Evolutionary conservation across 345 rosid genomes (phyloP).

Genomic region (Bretschneidera sinensis): DNA sequence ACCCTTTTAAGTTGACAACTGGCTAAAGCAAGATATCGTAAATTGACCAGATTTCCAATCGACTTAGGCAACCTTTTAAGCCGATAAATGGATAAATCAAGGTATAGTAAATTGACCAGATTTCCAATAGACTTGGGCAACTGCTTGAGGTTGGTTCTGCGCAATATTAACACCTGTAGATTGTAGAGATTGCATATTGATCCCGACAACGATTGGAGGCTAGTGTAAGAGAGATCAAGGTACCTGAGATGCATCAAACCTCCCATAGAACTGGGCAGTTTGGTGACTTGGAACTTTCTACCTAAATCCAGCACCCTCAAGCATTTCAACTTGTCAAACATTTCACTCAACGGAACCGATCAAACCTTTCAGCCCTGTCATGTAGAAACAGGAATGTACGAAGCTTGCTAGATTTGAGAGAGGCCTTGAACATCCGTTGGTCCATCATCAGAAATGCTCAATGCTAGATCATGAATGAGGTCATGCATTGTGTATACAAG

Average conservation of each 20-base stretch:
- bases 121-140: no score
- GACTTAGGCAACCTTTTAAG: no score
- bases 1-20: no score
- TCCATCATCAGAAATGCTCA: constrained; percentile 1
- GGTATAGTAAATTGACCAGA: no score
- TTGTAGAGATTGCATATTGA: background rate
- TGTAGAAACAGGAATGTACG: constrained; percentile 1
- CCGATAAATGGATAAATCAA: no score
- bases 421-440: background rate
- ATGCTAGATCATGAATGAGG: constrained; percentile 8
- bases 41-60: no score
- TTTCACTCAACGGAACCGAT: background rate
- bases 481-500: constrained; percentile 1
- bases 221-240: background rate
- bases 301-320: constrained; percentile 2
- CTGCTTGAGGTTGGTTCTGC: no score
- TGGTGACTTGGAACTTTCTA: background rate
- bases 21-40: no score
- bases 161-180: background rate
- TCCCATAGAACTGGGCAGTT: constrained; percentile 4
- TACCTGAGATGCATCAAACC: background rate
- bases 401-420: background rate
- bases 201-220: background rate
- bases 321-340: constrained; percentile 1
- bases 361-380: background rate